A percentile compares a stretch with the other conserved stretches of the same genome.
Conservation (phyloP, 148 eudicot genomes). For the Rhododendron ferrugineum region DNA sequence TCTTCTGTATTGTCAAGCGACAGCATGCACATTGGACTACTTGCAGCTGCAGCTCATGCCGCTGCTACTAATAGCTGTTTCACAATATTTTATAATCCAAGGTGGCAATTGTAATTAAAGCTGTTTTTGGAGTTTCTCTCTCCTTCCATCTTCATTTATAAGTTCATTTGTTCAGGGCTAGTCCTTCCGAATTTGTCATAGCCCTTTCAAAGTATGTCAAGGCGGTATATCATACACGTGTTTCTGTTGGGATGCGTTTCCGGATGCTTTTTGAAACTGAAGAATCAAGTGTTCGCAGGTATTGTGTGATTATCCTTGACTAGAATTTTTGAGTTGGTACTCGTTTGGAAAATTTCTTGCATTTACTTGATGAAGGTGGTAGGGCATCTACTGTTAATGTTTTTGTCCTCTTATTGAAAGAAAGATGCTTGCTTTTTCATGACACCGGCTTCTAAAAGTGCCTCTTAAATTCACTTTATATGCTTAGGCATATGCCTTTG, state of each 20-base stretch:
- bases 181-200: constrained; percentile 95
- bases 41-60: constrained; percentile 99
- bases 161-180: constrained; percentile 55
- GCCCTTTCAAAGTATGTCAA: constrained; percentile 85
- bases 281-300: constrained; percentile 99
- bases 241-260: constrained; percentile 98
- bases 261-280: constrained; percentile 99
- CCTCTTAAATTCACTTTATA: neutral
- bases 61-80: constrained; percentile 98
- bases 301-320: neutral
- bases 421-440: neutral
- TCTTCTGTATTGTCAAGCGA: constrained; percentile 98
- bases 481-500: neutral
- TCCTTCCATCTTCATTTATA: constrained; percentile 15
- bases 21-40: constrained; percentile 99
- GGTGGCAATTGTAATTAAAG: constrained; percentile 33
- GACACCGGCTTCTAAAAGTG: neutral
- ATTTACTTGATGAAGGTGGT: neutral
- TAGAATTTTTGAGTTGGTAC: neutral
- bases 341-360: neutral
- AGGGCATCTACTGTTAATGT: neutral
- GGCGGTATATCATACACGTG: constrained; percentile 94
- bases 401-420: neutral
- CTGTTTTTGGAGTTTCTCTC: neutral
- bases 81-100: constrained; percentile 87